Evolutionary conservation across 2,329 filamentous ascomycete genomes (phyloP), one percentile per base, ranked within the genome.

Genomic region (Lithohypha guttulata): DNA sequence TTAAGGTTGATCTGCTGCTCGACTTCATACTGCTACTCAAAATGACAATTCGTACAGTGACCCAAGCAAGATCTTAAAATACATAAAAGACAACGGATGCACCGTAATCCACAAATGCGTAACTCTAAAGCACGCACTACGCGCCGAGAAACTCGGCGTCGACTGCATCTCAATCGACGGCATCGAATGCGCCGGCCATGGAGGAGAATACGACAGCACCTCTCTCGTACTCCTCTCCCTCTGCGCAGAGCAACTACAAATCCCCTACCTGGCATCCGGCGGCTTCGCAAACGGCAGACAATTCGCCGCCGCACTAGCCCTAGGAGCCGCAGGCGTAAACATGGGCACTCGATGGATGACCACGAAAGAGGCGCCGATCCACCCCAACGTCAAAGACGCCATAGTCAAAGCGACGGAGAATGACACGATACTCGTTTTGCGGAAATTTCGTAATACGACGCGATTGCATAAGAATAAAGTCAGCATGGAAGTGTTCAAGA

Each of bases 271-370:
- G 57, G 91, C 91, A 1, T 93, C 83, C 2, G 91, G 91, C 41
- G 91, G 91, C 2, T 96, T 98, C 57, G 89, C 86, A 9, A 91
- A 98, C 59, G 91, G 91, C 0, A 76, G 93, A 54, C 91, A 91
- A 3, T 72, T 98, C 14, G 91, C 91, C 1, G 91, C 89, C 2
- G 91, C 91, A 6, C 68, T 98, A 51, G 80, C 81, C 27, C 73
- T 98, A 9, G 91, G 91, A 23, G 91, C 91, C 0, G 84, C 84
- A 59, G 91, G 91, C 47, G 79, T 96, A 65, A 98, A 98, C 65
- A 98, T 98, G 91, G 91, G 91, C 42, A 98, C 91, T 7, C 72
- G 91, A 28, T 98, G 96, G 68, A 93, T 98, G 84, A 89, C 82
- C 66, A 96, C 91, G 0, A 70, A 89, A 29, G 91, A 96, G 64